Conservation (phyloP, 164 flowering plant genomes). For the Sedum album region DNA sequence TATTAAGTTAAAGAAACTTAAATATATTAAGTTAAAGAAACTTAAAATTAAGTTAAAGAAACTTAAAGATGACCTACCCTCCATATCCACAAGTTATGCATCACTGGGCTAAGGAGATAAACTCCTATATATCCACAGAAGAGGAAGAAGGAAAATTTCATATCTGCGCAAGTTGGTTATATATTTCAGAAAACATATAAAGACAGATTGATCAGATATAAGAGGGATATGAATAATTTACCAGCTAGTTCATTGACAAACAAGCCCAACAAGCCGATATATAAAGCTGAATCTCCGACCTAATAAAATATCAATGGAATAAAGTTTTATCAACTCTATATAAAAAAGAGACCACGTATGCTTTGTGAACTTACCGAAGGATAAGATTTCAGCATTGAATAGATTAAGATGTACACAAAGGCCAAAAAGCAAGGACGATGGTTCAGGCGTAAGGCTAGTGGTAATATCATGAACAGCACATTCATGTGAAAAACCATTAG, state of each 20-base stretch:
- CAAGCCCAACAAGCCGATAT: slow-evolving; percentile 67
- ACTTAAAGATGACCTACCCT: slow-evolving; percentile 23
- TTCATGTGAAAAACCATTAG: slow-evolving; percentile 81
- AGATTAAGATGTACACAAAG: slow-evolving; percentile 69
- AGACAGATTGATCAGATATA: neutral
- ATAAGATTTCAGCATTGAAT: slow-evolving; percentile 90
- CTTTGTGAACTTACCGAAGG: slow-evolving; percentile 78
- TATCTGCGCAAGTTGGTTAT: slow-evolving; percentile 41
- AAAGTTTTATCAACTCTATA: too few species aligned
- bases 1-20: neutral
- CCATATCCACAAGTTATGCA: slow-evolving; percentile 99
- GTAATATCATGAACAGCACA: slow-evolving; percentile 79
- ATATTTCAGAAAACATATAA: slow-evolving; percentile 8
- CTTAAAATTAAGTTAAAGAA: neutral
- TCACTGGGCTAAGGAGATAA: slow-evolving; percentile 85
- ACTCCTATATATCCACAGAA: slow-evolving; percentile 86
- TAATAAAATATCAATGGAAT: too few species aligned
- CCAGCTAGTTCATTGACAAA: slow-evolving; percentile 85
- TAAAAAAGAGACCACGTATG: neutral
- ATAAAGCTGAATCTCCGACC: slow-evolving; percentile 70
- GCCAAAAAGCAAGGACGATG: slow-evolving; percentile 94
- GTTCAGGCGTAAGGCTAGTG: slow-evolving; percentile 76
- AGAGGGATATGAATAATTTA: slow-evolving; percentile 19
- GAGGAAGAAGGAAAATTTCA: slow-evolving; percentile 84
- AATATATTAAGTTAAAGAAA: slow-evolving; percentile 6